Percentiles rank a stretch among this genome's conserved stretches.
Evolutionary conservation across 2,329 filamentous ascomycete genomes (phyloP).

Genomic region (Leptographium procerum): DNA sequence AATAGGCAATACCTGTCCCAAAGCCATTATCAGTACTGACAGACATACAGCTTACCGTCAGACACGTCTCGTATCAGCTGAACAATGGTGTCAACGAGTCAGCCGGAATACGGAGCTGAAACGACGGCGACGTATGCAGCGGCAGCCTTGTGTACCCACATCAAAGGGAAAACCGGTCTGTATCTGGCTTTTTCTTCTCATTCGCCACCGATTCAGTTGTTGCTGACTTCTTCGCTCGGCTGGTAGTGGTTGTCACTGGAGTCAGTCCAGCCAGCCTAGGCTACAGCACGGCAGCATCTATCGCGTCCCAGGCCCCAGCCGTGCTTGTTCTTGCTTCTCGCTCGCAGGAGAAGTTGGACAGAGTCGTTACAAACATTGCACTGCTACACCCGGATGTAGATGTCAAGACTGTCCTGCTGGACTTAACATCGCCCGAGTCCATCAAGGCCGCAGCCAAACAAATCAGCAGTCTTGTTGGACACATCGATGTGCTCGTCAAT

Average conservation of each 20-base stretch:
- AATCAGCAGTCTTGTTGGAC: constrained; percentile 15
- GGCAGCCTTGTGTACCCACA: constrained; percentile 6
- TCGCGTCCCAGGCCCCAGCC: constrained; percentile 31
- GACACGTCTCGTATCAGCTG: too few species aligned
- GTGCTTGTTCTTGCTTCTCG: constrained; percentile 34
- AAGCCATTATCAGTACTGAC: too few species aligned
- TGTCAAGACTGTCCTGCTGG: constrained; percentile 19
- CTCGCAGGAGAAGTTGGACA: constrained; percentile 28
- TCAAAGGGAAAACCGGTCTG: constrained; percentile 11
- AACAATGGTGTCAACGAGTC: constrained; percentile 12
- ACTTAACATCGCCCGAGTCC: constrained; percentile 22
- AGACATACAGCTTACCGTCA: too few species aligned
- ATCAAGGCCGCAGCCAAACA: constrained; percentile 22
- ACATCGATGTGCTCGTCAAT: constrained; percentile 30
- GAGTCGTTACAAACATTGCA: constrained; percentile 25
- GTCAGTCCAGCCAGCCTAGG: constrained; percentile 30
- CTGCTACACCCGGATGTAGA: constrained; percentile 11
- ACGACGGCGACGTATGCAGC: constrained; percentile 14
- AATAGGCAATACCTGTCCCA: too few species aligned
- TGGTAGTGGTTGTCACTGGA: constrained; percentile 22
- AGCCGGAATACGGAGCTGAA: constrained; percentile 7
- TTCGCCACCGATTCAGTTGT: too few species aligned
- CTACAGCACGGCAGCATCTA: constrained; percentile 26
- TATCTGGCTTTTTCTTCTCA: too few species aligned
- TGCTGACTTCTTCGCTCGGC: too few species aligned